A percentile compares a stretch with the other conserved stretches of the same genome.
These are phyloP conservation scores for Myxozyma kluyveri DNA, from an alignment of 805 yeast genomes.

Conservation along the genomic window DNA sequence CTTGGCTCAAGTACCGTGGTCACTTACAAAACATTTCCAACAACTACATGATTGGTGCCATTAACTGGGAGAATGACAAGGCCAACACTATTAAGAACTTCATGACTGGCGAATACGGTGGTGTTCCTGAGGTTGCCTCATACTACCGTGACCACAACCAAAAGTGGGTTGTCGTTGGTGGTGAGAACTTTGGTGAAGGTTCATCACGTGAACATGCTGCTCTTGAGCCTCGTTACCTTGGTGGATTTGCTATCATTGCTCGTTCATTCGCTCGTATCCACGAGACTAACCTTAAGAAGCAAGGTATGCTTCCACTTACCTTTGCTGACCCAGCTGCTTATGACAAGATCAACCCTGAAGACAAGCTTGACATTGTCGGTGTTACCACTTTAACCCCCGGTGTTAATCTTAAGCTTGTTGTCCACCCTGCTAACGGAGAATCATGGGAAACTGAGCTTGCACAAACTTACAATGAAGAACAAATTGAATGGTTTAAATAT, in stretches of 20 bases:
- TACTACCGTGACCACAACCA: slow-evolving; percentile 83
- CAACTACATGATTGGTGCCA: slow-evolving; percentile 95
- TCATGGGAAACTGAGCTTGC: slow-evolving; percentile 89
- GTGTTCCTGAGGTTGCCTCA: slow-evolving; percentile 93
- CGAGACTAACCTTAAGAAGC: slow-evolving; percentile 96
- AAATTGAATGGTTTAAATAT: slow-evolving; percentile 97
- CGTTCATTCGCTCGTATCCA: slow-evolving; percentile 98
- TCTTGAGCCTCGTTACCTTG: slow-evolving; percentile 88
- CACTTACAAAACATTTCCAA: slow-evolving; percentile 93
- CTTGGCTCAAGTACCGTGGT: slow-evolving; percentile 97
- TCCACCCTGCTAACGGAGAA: slow-evolving; percentile 67
- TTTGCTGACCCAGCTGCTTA: slow-evolving; percentile 89
- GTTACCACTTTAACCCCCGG: slow-evolving; percentile 73
- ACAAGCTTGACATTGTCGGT: slow-evolving; percentile 70
- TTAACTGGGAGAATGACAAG: slow-evolving; percentile 94
- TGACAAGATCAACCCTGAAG: slow-evolving; percentile 75
- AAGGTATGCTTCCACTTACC: slow-evolving; percentile 93
- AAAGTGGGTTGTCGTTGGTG: slow-evolving; percentile 96
- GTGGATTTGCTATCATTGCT: slow-evolving; percentile 83
- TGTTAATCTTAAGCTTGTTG: slow-evolving; percentile 77
- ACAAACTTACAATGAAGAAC: slow-evolving; percentile 95
- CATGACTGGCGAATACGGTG: slow-evolving; percentile 56
- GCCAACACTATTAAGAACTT: slow-evolving; percentile 86
- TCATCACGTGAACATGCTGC: slow-evolving; percentile 99
- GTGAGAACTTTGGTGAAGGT: slow-evolving; percentile 98